Evolutionary conservation across 2,329 filamentous ascomycete genomes (phyloP).

Genomic region (Fusarium buxicola): DNA sequence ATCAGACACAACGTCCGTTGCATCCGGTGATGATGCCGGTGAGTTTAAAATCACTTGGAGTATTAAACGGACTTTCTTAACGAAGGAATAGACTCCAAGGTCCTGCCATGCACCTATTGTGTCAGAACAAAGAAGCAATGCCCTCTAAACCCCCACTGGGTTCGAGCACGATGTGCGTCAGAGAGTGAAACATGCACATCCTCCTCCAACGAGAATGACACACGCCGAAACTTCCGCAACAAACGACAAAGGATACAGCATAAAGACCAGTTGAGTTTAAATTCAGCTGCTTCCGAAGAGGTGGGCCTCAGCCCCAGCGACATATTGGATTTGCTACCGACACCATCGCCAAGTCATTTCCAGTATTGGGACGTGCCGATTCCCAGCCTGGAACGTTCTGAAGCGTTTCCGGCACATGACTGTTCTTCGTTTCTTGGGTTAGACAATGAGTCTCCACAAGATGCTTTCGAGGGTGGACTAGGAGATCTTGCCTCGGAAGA

Average conservation of each 20-base stretch:
- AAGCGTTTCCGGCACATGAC: neutral
- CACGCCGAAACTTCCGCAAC: neutral
- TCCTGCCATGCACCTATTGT: conserved; percentile 47
- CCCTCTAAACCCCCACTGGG: conserved; percentile 45
- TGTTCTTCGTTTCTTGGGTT: conserved; percentile 5
- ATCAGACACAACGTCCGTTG: neutral
- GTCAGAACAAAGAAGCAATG: conserved; percentile 47
- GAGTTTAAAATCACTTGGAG: neutral
- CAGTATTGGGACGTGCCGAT: conserved; percentile 28
- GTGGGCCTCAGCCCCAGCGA: conserved; percentile 12
- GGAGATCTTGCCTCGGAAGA: conserved; percentile 13
- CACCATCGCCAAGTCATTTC: conserved; percentile 17
- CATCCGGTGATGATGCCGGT: neutral
- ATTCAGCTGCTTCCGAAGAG: conserved; percentile 1
- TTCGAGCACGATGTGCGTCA: neutral
- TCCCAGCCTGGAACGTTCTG: conserved; percentile 16
- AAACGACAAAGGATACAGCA: conserved; percentile 20
- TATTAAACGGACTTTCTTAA: neutral
- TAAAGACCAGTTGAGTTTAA: neutral
- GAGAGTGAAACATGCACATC: conserved; percentile 3
- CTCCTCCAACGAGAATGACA: neutral
- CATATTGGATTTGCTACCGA: conserved; percentile 19
- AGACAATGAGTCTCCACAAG: neutral
- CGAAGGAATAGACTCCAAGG: neutral
- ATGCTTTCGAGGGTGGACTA: neutral